Evolutionary conservation across 164 flowering plant genomes (phyloP).

Genomic region (Vitis rotundifolia): DNA sequence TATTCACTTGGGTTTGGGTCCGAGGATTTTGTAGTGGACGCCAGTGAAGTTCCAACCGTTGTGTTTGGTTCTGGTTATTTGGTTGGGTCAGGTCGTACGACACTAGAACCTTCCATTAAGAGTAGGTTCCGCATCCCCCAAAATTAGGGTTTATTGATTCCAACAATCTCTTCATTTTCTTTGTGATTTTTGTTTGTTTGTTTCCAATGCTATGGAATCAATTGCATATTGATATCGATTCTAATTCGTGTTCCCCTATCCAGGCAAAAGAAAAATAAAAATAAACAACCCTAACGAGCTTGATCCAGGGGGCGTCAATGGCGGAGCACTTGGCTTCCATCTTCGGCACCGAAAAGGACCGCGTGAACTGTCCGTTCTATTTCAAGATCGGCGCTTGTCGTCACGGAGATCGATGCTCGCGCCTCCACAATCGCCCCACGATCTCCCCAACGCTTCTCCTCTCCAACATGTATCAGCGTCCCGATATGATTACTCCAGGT

Average conservation of each 20-base stretch:
- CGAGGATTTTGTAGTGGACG: no score
- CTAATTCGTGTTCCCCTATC: no score
- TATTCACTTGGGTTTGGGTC: no score
- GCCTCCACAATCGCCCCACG: constrained; percentile 70
- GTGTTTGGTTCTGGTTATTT: no score
- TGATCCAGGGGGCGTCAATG: constrained; percentile 13
- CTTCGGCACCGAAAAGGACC: constrained; percentile 50
- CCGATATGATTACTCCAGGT: constrained; percentile 73
- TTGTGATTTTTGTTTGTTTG: no score
- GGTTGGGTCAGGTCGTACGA: not conserved
- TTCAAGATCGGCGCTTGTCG: constrained; percentile 69
- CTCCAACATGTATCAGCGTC: constrained; percentile 78
- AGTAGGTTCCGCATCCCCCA: no score
- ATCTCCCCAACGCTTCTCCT: constrained; percentile 70
- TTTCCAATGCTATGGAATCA: no score
- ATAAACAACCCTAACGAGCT: no score
- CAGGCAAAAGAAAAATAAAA: no score
- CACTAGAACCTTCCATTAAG: not conserved
- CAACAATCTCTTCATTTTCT: no score
- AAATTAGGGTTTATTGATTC: not conserved
- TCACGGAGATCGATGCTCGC: constrained; percentile 77
- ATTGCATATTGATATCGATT: no score
- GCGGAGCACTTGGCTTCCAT: constrained; percentile 56
- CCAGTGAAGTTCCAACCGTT: no score
- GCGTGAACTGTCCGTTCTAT: constrained; percentile 53